Conservation (phyloP, 2,329 filamentous ascomycete species). For the Claviceps sp. region DNA sequence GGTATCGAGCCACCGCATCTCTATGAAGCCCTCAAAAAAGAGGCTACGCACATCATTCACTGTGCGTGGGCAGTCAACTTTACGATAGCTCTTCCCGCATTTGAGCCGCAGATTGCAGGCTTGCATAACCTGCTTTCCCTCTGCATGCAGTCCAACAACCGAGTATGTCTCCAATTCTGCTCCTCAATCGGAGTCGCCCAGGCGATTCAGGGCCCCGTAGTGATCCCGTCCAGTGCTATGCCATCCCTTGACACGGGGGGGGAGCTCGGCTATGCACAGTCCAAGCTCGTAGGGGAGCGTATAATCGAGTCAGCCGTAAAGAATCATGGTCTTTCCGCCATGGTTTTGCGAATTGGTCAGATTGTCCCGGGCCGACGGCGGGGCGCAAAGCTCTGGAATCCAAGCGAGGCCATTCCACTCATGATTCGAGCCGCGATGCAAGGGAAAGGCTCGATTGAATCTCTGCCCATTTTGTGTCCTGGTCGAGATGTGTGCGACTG, state of each 20-base stretch:
- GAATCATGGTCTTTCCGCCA: constrained; percentile 17
- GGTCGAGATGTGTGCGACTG: not conserved
- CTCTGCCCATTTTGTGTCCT: constrained; percentile 23
- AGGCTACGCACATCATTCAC: constrained; percentile 33
- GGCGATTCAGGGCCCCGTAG: constrained; percentile 20
- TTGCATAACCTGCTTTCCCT: constrained; percentile 30
- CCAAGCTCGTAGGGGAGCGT: constrained; percentile 25
- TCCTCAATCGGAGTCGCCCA: constrained; percentile 30
- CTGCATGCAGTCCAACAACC: constrained; percentile 13
- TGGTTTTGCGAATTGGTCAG: constrained; percentile 34
- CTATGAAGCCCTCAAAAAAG: constrained; percentile 15
- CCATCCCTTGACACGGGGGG: constrained; percentile 25
- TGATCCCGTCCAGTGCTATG: constrained; percentile 22
- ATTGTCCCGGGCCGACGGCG: constrained; percentile 31
- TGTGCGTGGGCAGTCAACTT: constrained; percentile 44
- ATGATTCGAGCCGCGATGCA: constrained; percentile 28
- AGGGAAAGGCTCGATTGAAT: constrained; percentile 12
- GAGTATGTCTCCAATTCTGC: constrained; percentile 33
- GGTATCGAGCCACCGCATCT: constrained; percentile 4
- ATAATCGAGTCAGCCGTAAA: constrained; percentile 22
- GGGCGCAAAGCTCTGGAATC: constrained; percentile 32
- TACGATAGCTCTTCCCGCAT: constrained; percentile 35
- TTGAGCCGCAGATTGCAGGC: constrained; percentile 33
- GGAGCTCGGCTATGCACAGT: constrained; percentile 28
- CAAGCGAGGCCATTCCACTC: constrained; percentile 35